Evolutionary conservation across 306 rosid species (phyloP).

Genomic region (Abrus pulchellus): DNA sequence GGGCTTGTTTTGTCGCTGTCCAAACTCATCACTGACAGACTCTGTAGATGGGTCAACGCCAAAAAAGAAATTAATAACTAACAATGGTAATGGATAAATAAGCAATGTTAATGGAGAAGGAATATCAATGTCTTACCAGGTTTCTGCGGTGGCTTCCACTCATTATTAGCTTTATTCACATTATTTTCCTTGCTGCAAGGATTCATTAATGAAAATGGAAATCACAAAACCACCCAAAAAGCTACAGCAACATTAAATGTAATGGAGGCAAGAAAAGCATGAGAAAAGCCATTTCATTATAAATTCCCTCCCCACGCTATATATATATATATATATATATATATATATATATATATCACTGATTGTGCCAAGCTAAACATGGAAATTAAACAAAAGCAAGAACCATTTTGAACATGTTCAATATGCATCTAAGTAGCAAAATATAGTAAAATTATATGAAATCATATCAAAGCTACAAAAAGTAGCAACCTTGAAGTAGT

Average conservation of each 20-base stretch:
- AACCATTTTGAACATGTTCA: neutral
- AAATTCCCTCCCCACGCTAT: neutral
- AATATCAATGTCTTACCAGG: conserved; percentile 60
- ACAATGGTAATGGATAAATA: neutral
- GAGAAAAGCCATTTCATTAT: neutral
- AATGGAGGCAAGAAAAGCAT: conserved; percentile 5
- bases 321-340: no score
- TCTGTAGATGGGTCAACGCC: conserved; percentile 56
- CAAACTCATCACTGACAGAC: conserved; percentile 75
- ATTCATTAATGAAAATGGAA: conserved; percentile 35
- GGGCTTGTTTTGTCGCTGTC: conserved; percentile 90
- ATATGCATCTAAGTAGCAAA: conserved; percentile 6
- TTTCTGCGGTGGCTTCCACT: conserved; percentile 71
- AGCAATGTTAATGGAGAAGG: neutral
- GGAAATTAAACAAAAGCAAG: neutral
- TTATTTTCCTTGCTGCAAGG: conserved; percentile 75
- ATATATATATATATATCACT: neutral
- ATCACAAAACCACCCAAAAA: conserved; percentile 36
- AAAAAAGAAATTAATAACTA: conserved; percentile 22
- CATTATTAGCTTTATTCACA: conserved; percentile 62
- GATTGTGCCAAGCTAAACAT: conserved; percentile 11
- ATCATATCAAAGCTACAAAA: conserved; percentile 17
- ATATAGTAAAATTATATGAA: neutral
- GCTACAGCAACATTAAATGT: neutral
- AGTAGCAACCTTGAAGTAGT: conserved; percentile 61